Percentiles rank a stretch among this genome's conserved stretches.
Conservation (phyloP, 23 red algal species). For the Agarophyton chilense region DNA sequence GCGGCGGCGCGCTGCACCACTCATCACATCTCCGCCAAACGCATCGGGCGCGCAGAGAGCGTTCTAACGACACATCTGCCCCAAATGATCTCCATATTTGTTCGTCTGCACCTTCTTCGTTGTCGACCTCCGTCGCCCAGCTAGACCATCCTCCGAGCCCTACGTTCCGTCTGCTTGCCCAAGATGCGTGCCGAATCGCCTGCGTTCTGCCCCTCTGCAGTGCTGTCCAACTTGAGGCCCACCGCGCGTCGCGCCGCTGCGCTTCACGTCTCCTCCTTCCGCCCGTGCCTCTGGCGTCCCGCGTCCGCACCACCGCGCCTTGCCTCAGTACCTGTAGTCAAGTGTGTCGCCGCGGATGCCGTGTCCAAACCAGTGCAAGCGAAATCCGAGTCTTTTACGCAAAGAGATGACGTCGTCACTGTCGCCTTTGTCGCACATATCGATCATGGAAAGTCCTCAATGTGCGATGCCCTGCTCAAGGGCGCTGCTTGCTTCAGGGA, state of each 20-base stretch:
- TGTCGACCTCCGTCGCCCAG: too few species aligned
- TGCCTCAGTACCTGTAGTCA: neutral
- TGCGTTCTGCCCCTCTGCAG: slow-evolving; percentile 15
- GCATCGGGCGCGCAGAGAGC: too few species aligned
- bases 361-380: neutral
- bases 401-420: slow-evolving; percentile 67
- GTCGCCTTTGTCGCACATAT: slow-evolving; percentile 85
- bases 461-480: slow-evolving; percentile 87
- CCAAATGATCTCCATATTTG: too few species aligned
- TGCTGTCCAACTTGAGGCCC: neutral
- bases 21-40: too few species aligned
- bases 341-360: neutral
- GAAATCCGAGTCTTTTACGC: neutral
- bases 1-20: neutral
- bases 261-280: neutral
- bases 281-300: neutral
- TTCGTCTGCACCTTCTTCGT: too few species aligned
- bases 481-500: slow-evolving; percentile 81
- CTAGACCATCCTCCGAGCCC: too few species aligned
- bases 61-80: too few species aligned
- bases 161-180: neutral
- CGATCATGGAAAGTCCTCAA: slow-evolving; percentile 85
- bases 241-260: neutral
- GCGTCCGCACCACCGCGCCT: neutral
- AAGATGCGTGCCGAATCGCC: neutral